phyloP scores from a whole-genome alignment of 202 grass and related monocot species.

The Digitaria exilis region DNA sequence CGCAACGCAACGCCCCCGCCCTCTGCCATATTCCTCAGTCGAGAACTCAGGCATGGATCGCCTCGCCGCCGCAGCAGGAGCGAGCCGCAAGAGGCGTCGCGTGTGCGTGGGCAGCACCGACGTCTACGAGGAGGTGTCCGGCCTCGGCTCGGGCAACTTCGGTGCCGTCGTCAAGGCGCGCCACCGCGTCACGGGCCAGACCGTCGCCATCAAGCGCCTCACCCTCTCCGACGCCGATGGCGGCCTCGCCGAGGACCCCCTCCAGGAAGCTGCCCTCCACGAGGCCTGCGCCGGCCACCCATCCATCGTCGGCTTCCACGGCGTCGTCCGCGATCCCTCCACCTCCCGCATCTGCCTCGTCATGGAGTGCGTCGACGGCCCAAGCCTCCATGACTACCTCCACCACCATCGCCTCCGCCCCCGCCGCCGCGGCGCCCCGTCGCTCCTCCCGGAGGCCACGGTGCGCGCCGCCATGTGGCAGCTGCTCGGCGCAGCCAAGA shows the following conservation, averaged over 20 bases:
- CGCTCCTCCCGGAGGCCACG: constrained; percentile 25
- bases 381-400: not conserved
- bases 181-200: constrained; percentile 7
- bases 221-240: not conserved
- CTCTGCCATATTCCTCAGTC: not conserved
- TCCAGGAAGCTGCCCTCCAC: not conserved
- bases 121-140: not conserved
- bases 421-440: not conserved
- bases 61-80: not conserved
- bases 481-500: constrained; percentile 35
- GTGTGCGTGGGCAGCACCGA: not conserved
- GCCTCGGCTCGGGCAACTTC: constrained; percentile 8
- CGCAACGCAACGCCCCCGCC: not conserved
- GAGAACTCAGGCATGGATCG: not conserved
- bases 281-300: not conserved
- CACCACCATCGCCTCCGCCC: not conserved
- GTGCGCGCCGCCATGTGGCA: constrained; percentile 45
- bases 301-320: constrained; percentile 18
- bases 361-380: constrained; percentile 38
- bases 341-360: constrained; percentile 32
- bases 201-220: constrained; percentile 31
- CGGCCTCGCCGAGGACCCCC: not conserved
- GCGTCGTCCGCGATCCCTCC: constrained; percentile 2
- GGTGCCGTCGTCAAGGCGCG: constrained; percentile 22
- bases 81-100: not conserved